phyloP scores from a whole-genome alignment of 352 stramenopile genomes.

The Phytopythium ostracodes region DNA sequence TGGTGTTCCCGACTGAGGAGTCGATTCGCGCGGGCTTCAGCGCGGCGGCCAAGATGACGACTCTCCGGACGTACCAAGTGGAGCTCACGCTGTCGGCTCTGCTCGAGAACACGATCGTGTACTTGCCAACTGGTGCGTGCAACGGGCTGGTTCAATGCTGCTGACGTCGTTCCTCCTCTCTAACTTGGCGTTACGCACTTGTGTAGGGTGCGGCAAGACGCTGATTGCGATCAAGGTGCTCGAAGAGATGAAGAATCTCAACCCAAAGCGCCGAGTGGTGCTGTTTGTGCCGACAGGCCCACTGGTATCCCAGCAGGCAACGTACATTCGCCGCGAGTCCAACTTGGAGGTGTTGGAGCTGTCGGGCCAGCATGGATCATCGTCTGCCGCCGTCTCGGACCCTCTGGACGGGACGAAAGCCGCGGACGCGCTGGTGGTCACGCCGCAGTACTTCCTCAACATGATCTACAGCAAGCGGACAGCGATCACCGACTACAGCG shows the following conservation, averaged over 20 bases:
- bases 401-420: slow-evolving; percentile 18
- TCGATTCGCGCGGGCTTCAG: slow-evolving; percentile 28
- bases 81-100: slow-evolving; percentile 63
- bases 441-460: slow-evolving; percentile 70
- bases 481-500: slow-evolving; percentile 49
- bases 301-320: slow-evolving; percentile 71
- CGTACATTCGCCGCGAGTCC: slow-evolving; percentile 66
- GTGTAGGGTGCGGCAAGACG: slow-evolving; percentile 59
- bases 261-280: slow-evolving; percentile 44
- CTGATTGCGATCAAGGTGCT: slow-evolving; percentile 73
- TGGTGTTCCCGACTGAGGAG: slow-evolving; percentile 26
- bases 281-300: slow-evolving; percentile 74
- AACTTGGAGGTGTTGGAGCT: slow-evolving; percentile 46
- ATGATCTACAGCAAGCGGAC: slow-evolving; percentile 33
- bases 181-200: not conserved
- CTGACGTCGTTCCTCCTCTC: not conserved
- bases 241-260: slow-evolving; percentile 55
- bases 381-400: slow-evolving; percentile 6
- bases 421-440: slow-evolving; percentile 51
- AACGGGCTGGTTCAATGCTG: not conserved
- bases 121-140: slow-evolving; percentile 56
- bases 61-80: slow-evolving; percentile 58
- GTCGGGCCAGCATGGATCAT: slow-evolving; percentile 43
- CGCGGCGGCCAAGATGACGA: slow-evolving; percentile 36
- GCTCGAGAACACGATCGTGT: slow-evolving; percentile 78